Evolutionary conservation across 805 yeast genomes (phyloP), one percentile per base, ranked within the genome.

Genomic region (Wickerhamiella domercqiae): DNA sequence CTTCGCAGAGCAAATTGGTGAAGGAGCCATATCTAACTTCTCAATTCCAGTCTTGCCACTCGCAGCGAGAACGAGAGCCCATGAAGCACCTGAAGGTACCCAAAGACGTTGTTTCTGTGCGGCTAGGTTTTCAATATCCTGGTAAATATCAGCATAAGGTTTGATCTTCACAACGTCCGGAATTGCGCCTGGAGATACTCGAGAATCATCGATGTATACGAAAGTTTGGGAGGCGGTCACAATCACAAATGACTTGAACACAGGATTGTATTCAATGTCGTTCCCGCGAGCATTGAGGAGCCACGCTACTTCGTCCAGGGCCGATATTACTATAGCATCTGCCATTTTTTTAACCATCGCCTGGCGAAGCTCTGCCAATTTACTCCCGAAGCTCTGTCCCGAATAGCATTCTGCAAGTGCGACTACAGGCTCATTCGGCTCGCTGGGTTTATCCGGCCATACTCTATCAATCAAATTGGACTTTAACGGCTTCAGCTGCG

Each of bases 251-350:
- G 86, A 64, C 57, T 74, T 83, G 55, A 87, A 87, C 1, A 84
- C 87, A 0, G 97, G 96, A 52, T 79, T 78, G 54, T 68, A 87
- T 3, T 74, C 75, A 41, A 87, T 77, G 54, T 87, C 96, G 17
- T 66, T 68, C 3, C 86, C 81, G 45, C 98, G 71, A 39, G 86
- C 59, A 52, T 86, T 86, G 52, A 83, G 68, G 32, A 84, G 59
- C 95, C 95, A 86, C 5, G 94, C 90, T 43, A 84, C 72, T 48
- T 86, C 94, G 60, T 87, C 96, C 37, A 86, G 59, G 1, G 84
- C 74, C n/a, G 74, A 65, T 3, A 81, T 63, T 11, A 84, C 61
- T 33, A 81, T 63, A 2, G 71, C 68, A 51, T 22, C 53, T 41
- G 32, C 53, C 41, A 29, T 55, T 41, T 35, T 56, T 39, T 47